A percentile compares a stretch with the other conserved stretches of the same genome.
phyloP scores from a whole-genome alignment of 768 basidiomycete genomes.

The Leccinellum luteum region DNA sequence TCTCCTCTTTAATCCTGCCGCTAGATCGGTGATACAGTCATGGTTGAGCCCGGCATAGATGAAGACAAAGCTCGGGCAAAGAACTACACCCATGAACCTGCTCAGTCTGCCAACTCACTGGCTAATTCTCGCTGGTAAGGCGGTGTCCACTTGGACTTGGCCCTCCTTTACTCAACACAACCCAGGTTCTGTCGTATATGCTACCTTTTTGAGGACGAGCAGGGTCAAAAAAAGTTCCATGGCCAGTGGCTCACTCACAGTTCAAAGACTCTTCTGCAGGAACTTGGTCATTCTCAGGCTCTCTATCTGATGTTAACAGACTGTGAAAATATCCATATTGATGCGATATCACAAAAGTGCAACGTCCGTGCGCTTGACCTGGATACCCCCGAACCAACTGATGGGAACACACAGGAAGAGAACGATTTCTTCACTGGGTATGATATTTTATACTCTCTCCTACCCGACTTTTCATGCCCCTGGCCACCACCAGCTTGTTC shows the following conservation, averaged over 20 bases:
- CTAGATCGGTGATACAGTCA: slow-evolving; percentile 61
- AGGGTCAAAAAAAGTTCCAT: slow-evolving; percentile 54
- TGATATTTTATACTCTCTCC: slow-evolving; percentile 9
- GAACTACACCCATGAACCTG: slow-evolving; percentile 37
- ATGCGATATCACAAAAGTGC: slow-evolving; percentile 58
- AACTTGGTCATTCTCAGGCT: slow-evolving; percentile 60
- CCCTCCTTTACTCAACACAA: background rate
- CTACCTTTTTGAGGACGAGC: slow-evolving; percentile 52
- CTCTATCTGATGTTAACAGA: slow-evolving; percentile 51
- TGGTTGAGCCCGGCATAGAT: slow-evolving; percentile 59
- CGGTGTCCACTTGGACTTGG: background rate
- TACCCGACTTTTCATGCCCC: background rate
- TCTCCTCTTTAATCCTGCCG: slow-evolving; percentile 8
- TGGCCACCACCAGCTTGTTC: slow-evolving; percentile 37
- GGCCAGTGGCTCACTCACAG: slow-evolving; percentile 70
- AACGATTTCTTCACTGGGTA: slow-evolving; percentile 61
- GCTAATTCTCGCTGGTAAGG: slow-evolving; percentile 61
- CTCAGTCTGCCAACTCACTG: slow-evolving; percentile 51
- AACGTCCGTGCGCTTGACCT: slow-evolving; percentile 42
- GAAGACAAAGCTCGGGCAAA: slow-evolving; percentile 39
- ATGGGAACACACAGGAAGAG: slow-evolving; percentile 37
- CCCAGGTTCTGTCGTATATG: slow-evolving; percentile 71
- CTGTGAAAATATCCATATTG: slow-evolving; percentile 56
- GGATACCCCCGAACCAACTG: slow-evolving; percentile 46
- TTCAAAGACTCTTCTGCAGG: slow-evolving; percentile 61